These are phyloP conservation scores for Lasiodiplodia sp. DNA, from an alignment of 2,329 filamentous ascomycete genomes.

Conservation along the genomic window DNA sequence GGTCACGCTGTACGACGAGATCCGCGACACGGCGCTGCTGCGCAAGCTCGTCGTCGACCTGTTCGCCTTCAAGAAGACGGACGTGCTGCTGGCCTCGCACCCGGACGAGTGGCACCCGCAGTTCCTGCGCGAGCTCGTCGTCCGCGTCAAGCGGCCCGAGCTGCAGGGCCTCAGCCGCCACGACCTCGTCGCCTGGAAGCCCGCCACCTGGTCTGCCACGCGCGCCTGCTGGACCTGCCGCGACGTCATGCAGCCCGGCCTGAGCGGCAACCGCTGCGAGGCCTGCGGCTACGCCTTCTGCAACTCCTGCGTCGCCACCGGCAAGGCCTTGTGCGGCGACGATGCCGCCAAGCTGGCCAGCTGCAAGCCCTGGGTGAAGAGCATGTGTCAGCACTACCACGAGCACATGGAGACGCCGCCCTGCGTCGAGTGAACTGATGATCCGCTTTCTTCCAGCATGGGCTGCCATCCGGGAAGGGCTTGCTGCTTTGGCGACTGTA, in stretches of 20 bases:
- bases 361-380: conserved; percentile 48
- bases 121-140: conserved; percentile 56
- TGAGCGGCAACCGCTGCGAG: conserved; percentile 49
- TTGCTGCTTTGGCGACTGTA: conserved; percentile 3
- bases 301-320: conserved; percentile 46
- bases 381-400: conserved; percentile 46
- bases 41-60: conserved; percentile 55
- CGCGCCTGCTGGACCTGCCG: conserved; percentile 50
- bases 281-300: conserved; percentile 54
- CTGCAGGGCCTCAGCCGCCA: conserved; percentile 52
- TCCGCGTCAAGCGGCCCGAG: conserved; percentile 56
- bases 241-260: conserved; percentile 48
- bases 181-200: conserved; percentile 47
- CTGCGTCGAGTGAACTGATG: conserved; percentile 35
- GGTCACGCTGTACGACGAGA: conserved; percentile 55
- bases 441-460: not conserved
- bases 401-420: conserved; percentile 47
- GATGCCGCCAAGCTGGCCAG: conserved; percentile 37
- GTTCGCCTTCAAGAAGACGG: conserved; percentile 62
- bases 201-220: conserved; percentile 42
- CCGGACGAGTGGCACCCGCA: conserved; percentile 57
- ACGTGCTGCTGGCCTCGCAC: conserved; percentile 55
- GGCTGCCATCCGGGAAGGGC: not conserved
- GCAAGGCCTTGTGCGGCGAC: conserved; percentile 34
- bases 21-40: conserved; percentile 50